phyloP scores from a whole-genome alignment of 1,284 basidiomycete species.

The Tetrapyrgos nigripes region DNA sequence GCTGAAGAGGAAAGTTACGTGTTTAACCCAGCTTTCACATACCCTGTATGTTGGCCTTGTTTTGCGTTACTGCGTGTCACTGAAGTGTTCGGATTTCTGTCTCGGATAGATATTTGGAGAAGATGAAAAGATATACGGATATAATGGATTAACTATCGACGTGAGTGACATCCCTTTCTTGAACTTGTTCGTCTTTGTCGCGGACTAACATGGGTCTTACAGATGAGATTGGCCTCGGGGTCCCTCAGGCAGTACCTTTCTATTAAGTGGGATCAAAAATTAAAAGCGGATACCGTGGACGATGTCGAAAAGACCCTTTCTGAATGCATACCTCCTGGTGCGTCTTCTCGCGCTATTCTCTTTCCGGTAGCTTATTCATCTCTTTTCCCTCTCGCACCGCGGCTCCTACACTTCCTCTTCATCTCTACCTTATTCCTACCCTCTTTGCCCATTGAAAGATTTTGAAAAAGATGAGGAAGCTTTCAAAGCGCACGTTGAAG shows the following conservation, averaged over 20 bases:
- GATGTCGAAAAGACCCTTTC: constrained; percentile 84
- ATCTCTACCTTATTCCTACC: background rate
- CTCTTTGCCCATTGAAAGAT: constrained; percentile 41
- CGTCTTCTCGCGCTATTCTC: constrained; percentile 15
- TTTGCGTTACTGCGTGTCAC: background rate
- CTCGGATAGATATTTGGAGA: constrained; percentile 85
- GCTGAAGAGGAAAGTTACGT: constrained; percentile 64
- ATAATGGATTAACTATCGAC: constrained; percentile 82
- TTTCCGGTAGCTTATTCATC: background rate
- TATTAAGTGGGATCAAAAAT: constrained; percentile 71
- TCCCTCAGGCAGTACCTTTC: constrained; percentile 81
- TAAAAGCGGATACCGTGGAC: constrained; percentile 83
- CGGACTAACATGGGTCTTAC: background rate
- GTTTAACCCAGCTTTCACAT: constrained; percentile 88
- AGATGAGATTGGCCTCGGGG: constrained; percentile 88
- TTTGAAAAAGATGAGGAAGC: constrained; percentile 70
- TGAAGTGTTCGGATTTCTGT: background rate
- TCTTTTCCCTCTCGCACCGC: background rate
- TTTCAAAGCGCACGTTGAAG: constrained; percentile 75
- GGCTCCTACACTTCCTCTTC: background rate
- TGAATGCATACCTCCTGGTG: constrained; percentile 82
- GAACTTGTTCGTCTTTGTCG: background rate
- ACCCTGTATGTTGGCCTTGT: constrained; percentile 64
- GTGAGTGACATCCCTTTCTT: constrained; percentile 51
- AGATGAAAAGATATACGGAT: constrained; percentile 97